These are phyloP conservation scores for Hippophae gyantsensis DNA, from an alignment of 306 rosid species.

Conservation along the genomic window DNA sequence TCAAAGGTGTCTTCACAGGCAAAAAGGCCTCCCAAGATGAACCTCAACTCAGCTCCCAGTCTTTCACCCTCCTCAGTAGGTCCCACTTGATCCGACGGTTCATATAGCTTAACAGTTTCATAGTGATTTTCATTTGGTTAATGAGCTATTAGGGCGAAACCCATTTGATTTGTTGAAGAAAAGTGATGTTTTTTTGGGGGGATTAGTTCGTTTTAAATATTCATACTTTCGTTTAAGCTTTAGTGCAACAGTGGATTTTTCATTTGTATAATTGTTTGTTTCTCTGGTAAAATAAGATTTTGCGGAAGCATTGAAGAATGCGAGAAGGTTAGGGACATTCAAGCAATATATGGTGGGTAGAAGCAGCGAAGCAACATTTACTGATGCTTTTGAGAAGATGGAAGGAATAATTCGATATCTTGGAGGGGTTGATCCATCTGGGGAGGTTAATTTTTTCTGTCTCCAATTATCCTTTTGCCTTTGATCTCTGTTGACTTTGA, in stretches of 20 bases:
- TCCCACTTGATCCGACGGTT: constrained; percentile 12
- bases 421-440: constrained; percentile 55
- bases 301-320: constrained; percentile 70
- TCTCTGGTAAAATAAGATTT: constrained; percentile 33
- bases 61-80: constrained; percentile 59
- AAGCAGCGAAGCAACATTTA: constrained; percentile 73
- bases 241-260: not conserved
- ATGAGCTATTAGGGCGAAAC: not conserved
- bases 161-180: not conserved
- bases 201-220: not conserved
- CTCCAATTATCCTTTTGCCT: not conserved
- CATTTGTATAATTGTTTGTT: not conserved
- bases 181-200: not conserved
- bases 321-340: constrained; percentile 49
- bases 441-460: constrained; percentile 46
- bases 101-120: not conserved
- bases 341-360: constrained; percentile 75
- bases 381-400: constrained; percentile 51
- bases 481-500: too few relatives aligned
- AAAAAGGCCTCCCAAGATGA: constrained; percentile 28
- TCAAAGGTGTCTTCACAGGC: constrained; percentile 72
- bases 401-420: constrained; percentile 69
- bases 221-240: not conserved
- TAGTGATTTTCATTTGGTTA: not conserved
- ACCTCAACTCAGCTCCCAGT: constrained; percentile 27